Percentiles rank a stretch among this genome's conserved stretches.
Conservation (phyloP, 2,329 filamentous ascomycete species). For the Colletotrichum sp. region DNA sequence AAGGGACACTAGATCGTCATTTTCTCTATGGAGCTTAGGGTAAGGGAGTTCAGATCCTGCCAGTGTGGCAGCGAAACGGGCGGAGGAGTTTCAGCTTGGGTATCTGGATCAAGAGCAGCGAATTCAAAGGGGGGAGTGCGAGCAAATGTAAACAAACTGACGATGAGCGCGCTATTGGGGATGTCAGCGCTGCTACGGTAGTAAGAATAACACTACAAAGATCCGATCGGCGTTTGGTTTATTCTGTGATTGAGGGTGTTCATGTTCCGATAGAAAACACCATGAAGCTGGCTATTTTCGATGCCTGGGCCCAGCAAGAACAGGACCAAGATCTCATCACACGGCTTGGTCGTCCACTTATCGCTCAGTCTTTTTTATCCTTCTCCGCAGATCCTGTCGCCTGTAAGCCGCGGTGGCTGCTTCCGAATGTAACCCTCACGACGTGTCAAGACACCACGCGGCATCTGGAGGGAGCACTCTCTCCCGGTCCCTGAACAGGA, state of each 20-base stretch:
- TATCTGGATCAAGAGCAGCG: not conserved
- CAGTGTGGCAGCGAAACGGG: not conserved
- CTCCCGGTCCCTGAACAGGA: not conserved
- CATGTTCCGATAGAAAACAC: not conserved
- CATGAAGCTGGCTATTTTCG: not conserved
- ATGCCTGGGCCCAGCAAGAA: not conserved
- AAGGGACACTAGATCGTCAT: not conserved
- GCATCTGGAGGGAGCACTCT: not conserved
- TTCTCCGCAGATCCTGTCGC: not conserved
- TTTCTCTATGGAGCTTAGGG: not conserved
- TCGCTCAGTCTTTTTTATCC: not conserved
- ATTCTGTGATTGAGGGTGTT: not conserved
- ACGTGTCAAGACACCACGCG: not conserved
- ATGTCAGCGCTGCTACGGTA: not conserved
- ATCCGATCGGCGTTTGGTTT: not conserved
- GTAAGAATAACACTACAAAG: constrained; percentile 9
- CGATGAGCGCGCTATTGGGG: not conserved
- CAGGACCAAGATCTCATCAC: not conserved
- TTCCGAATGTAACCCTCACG: constrained; percentile 9
- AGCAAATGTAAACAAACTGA: not conserved
- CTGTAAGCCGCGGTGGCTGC: not conserved
- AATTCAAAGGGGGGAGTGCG: not conserved
- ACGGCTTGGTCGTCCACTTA: not conserved
- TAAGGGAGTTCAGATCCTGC: constrained; percentile 12
- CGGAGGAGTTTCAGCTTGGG: constrained; percentile 3